Conservation (phyloP, 805 yeast genomes). For the Starmerella scarabaei region DNA sequence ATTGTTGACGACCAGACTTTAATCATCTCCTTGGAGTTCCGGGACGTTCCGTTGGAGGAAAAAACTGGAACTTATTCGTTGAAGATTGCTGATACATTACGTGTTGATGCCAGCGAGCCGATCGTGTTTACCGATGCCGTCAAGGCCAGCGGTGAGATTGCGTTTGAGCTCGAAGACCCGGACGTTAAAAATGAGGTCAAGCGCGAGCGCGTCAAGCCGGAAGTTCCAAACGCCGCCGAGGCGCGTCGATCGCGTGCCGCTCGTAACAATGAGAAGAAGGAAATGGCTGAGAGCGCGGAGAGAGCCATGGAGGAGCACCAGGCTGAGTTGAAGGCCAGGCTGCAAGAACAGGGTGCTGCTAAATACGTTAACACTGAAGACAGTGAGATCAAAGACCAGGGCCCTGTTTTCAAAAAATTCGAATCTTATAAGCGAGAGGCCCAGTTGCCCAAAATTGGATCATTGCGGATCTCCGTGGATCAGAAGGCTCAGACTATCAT, state of each 20-base stretch:
- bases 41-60: slow-evolving; percentile 2
- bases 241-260: slow-evolving; percentile 12
- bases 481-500: slow-evolving; percentile 76
- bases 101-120: slow-evolving; percentile 45
- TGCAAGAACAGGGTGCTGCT: slow-evolving; percentile 76
- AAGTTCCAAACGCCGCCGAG: slow-evolving; percentile 1
- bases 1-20: slow-evolving; percentile 63
- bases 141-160: slow-evolving; percentile 57
- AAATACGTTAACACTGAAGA: slow-evolving; percentile 19
- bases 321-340: slow-evolving; percentile 63
- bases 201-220: slow-evolving; percentile 2
- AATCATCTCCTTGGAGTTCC: slow-evolving; percentile 32
- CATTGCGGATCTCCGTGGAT: slow-evolving; percentile 77
- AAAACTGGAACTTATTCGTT: slow-evolving; percentile 48
- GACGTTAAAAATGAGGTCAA: slow-evolving; percentile 28
- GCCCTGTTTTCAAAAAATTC: slow-evolving; percentile 72
- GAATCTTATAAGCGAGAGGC: slow-evolving; percentile 90
- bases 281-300: slow-evolving; percentile 57
- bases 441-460: slow-evolving; percentile 79
- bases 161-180: slow-evolving; percentile 58
- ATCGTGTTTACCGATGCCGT: slow-evolving; percentile 59
- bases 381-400: slow-evolving; percentile 12
- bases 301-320: slow-evolving; percentile 74
- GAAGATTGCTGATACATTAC: slow-evolving; percentile 67
- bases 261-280: slow-evolving; percentile 18